These are phyloP conservation scores for Haplosporangium gracile DNA, from an alignment of 192 early-diverging fungal species.

Conservation along the genomic window DNA sequence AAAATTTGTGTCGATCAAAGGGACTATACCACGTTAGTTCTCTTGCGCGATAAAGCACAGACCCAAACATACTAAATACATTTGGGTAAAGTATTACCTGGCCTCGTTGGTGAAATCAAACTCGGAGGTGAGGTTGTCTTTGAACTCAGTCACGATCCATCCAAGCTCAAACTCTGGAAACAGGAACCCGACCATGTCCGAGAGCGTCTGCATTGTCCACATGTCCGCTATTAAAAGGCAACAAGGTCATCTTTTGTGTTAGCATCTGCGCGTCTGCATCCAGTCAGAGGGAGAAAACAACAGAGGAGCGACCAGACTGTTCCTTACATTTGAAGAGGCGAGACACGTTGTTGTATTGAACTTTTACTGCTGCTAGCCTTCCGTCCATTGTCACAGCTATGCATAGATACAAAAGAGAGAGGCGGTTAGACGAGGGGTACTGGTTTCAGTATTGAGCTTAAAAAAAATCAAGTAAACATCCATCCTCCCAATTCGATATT, in stretches of 20 bases:
- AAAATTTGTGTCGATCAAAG: neutral
- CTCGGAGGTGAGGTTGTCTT: conserved; percentile 60
- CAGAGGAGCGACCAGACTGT: neutral
- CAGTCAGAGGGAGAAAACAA: neutral
- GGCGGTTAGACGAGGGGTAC: neutral
- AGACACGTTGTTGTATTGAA: conserved; percentile 63
- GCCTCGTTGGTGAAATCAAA: conserved; percentile 64
- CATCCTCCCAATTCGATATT: neutral
- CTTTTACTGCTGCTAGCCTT: conserved; percentile 58
- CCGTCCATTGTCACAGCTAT: conserved; percentile 63
- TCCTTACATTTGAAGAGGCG: conserved; percentile 58
- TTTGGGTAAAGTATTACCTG: neutral
- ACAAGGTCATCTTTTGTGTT: neutral
- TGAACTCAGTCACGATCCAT: conserved; percentile 65
- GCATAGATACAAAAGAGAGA: neutral
- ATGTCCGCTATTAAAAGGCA: conserved; percentile 54
- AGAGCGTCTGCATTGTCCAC: conserved; percentile 64
- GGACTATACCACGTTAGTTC: neutral
- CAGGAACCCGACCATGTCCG: conserved; percentile 53
- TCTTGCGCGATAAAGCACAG: neutral
- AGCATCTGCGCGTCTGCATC: neutral
- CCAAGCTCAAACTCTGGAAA: conserved; percentile 64
- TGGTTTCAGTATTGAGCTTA: conserved; percentile 1
- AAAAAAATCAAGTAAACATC: neutral
- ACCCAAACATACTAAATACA: neutral